Evolutionary conservation across 805 yeast genomes (phyloP), one percentile per base, ranked within the genome.

Genomic region (Cephaloascus albidus): DNA sequence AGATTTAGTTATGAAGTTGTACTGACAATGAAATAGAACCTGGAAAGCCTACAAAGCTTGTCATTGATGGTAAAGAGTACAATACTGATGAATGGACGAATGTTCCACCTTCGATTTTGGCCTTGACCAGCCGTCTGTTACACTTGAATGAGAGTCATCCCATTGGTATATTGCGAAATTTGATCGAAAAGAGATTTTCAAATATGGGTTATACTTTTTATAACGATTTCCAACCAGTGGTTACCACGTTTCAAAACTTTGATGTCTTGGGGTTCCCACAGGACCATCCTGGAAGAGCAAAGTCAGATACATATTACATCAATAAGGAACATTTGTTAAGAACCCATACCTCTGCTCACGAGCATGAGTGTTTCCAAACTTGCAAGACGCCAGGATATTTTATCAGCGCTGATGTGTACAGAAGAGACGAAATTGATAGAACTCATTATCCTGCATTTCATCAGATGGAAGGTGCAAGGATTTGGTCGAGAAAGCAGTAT

Each of bases 281-380:
- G 28, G 95, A 89, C 53, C 98, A 93, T 56, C 96, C 95, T 0
- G 97, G 98, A 3, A 71, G 98, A 52, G 77, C 93, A 16, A 84
- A 76, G 51, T 83, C 95, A 3, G 98, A 93, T 56, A 90, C 98
- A 0, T 93, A 93, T 59, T 93, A 93, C 52, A 55, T 93, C 39
- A 89, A 93, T 61, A 70, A 78, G 39, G 72, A 73, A 17, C 65
- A 80, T 26, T 65, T 93, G 20, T 63, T 93, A 43, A 69, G 98
- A 52, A 93, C 98, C 0, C 98, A 93, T 55, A 90, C 98, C 0
- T 88, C 97, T 1, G 98, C 98, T 0, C 98, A 93, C 58, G 98
- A 93, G 60, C 76, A 74, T 48, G 88, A 85, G 52, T 87, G 96
- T 53, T 90, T 87, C 60, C 65, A 70, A 35, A 60, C 60, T 2